Evolutionary conservation across 1,139 yeast species (phyloP).

Genomic region (Pichia terricola): DNA sequence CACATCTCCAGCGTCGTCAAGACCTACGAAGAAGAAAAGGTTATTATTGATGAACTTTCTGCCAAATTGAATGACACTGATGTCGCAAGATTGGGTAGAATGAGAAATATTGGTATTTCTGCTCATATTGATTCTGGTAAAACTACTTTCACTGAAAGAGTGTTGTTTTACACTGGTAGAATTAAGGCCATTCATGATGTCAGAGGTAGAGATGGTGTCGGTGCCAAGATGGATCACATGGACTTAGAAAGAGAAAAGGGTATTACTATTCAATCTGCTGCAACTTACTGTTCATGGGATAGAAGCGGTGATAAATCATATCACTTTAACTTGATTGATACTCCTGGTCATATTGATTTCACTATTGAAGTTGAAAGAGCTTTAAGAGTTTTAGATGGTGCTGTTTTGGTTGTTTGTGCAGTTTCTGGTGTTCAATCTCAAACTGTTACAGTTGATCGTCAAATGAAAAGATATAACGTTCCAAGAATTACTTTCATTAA

Average conservation of each 20-base stretch:
- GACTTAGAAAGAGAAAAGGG: constrained; percentile 97
- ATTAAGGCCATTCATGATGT: constrained; percentile 98
- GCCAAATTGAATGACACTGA: constrained; percentile 49
- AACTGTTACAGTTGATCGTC: constrained; percentile 97
- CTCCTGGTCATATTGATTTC: constrained; percentile 98
- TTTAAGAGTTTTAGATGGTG: constrained; percentile 92
- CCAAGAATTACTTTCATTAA: constrained; percentile 94
- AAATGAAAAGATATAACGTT: constrained; percentile 96
- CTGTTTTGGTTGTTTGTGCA: constrained; percentile 95
- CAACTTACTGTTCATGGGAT: constrained; percentile 96
- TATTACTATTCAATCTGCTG: constrained; percentile 96
- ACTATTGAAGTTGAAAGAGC: constrained; percentile 98
- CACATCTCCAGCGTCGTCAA: constrained; percentile 13
- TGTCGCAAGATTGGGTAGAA: constrained; percentile 37
- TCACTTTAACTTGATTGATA: constrained; percentile 90
- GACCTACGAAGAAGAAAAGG: constrained; percentile 65
- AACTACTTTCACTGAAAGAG: constrained; percentile 96
- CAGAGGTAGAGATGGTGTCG: constrained; percentile 94
- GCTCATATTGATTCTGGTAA: constrained; percentile 98
- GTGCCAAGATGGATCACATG: constrained; percentile 98
- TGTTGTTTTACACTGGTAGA: constrained; percentile 90
- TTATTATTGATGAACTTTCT: constrained; percentile 49
- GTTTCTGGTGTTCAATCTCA: constrained; percentile 98
- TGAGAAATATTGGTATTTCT: constrained; percentile 94
- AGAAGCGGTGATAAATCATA: constrained; percentile 51